Conservation (phyloP, 306 rosid genomes). For the Prunus mira region DNA sequence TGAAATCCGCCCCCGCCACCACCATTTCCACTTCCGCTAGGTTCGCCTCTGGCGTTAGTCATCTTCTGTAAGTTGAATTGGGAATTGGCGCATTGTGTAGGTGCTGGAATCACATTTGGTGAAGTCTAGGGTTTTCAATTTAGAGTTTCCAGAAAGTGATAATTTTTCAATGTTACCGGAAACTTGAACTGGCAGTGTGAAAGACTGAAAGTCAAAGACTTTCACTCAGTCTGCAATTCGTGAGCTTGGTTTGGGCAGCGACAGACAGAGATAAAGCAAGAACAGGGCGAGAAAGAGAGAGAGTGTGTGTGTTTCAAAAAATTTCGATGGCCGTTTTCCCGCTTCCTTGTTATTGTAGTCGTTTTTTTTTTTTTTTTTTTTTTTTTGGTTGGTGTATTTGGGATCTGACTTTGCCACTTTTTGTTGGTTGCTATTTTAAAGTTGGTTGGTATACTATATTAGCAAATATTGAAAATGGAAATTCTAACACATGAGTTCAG, state of each 20-base stretch:
- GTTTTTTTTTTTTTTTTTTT: background rate
- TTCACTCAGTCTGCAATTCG: background rate
- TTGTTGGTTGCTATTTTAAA: no score
- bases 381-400: no score
- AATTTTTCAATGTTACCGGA: background rate
- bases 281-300: background rate
- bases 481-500: no score
- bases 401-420: no score
- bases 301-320: constrained; percentile 17
- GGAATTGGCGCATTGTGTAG: constrained; percentile 18
- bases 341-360: constrained; percentile 24
- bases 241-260: background rate
- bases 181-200: background rate
- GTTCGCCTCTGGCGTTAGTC: constrained; percentile 45
- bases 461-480: no score
- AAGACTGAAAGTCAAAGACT: background rate
- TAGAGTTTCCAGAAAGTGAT: constrained; percentile 1
- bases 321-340: constrained; percentile 45
- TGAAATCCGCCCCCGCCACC: constrained; percentile 43
- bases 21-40: constrained; percentile 27
- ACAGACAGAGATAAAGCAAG: constrained; percentile 15
- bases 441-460: no score
- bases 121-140: constrained; percentile 44
- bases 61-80: constrained; percentile 30
- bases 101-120: constrained; percentile 15